These are phyloP conservation scores for Anisodus acutangulus DNA, from an alignment of 257 asterid genomes.

Conservation along the genomic window DNA sequence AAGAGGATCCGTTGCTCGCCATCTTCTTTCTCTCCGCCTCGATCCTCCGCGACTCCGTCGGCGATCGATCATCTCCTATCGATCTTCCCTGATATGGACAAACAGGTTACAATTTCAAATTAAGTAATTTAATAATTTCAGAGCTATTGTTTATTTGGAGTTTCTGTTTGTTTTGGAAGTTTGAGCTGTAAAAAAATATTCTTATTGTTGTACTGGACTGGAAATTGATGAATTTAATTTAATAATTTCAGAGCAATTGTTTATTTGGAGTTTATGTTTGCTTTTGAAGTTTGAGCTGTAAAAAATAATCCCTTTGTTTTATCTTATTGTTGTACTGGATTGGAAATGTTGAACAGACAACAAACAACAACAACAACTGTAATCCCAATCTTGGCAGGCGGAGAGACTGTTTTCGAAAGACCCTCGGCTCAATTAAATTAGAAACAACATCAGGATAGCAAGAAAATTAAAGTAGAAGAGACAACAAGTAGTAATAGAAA, in stretches of 20 bases:
- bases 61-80: slow-evolving; percentile 61
- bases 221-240: neutral
- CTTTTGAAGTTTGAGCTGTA: slow-evolving; percentile 20
- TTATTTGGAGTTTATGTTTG: neutral
- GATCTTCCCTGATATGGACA: slow-evolving; percentile 91
- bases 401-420: no score
- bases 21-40: slow-evolving; percentile 75
- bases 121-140: neutral
- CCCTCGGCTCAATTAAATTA: no score
- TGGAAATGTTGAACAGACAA: neutral
- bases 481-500: no score
- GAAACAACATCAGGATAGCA: no score
- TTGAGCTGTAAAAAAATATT: neutral
- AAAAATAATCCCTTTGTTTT: neutral
- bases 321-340: neutral
- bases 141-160: neutral
- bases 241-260: neutral
- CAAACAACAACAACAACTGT: no score
- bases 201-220: no score
- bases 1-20: slow-evolving; percentile 89
- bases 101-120: slow-evolving; percentile 49
- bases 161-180: neutral
- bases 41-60: slow-evolving; percentile 41
- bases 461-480: no score
- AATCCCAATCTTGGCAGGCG: no score